Conservation (phyloP, 1,284 basidiomycete genomes). For the Trametes pubescens region DNA sequence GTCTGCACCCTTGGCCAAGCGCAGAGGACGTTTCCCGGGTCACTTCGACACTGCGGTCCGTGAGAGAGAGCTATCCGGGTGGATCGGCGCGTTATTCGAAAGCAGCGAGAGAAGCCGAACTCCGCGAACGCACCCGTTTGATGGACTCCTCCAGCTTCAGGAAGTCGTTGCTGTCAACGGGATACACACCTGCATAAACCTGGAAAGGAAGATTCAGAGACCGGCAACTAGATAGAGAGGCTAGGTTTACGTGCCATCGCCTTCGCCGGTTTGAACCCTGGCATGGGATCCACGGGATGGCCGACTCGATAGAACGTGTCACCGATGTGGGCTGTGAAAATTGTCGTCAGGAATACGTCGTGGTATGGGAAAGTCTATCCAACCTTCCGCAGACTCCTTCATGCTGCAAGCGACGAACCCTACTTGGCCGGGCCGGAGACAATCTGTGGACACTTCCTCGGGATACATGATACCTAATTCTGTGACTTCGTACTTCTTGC, state of each 20-base stretch:
- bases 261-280: conserved; percentile 93
- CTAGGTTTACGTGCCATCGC: conserved; percentile 75
- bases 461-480: conserved; percentile 95
- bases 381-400: conserved; percentile 98
- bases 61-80: conserved; percentile 74
- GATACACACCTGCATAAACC: conserved; percentile 97
- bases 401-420: conserved; percentile 95
- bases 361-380: neutral
- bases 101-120: conserved; percentile 20
- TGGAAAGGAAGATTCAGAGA: conserved; percentile 40
- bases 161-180: conserved; percentile 92
- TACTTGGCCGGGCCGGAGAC: conserved; percentile 88
- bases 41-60: conserved; percentile 92
- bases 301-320: conserved; percentile 90
- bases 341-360: conserved; percentile 18
- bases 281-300: conserved; percentile 83
- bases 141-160: conserved; percentile 96
- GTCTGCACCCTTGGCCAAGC: conserved; percentile 93
- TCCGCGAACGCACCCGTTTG: conserved; percentile 68
- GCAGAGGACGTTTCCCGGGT: conserved; percentile 94
- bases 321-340: conserved; percentile 80
- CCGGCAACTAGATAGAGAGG: conserved; percentile 6
- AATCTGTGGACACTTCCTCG: conserved; percentile 78
- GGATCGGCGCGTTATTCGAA: conserved; percentile 12
- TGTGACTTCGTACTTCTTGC: conserved; percentile 91